phyloP scores from a whole-genome alignment of 2,329 filamentous ascomycete species.

The Fusarium coffeatum region DNA sequence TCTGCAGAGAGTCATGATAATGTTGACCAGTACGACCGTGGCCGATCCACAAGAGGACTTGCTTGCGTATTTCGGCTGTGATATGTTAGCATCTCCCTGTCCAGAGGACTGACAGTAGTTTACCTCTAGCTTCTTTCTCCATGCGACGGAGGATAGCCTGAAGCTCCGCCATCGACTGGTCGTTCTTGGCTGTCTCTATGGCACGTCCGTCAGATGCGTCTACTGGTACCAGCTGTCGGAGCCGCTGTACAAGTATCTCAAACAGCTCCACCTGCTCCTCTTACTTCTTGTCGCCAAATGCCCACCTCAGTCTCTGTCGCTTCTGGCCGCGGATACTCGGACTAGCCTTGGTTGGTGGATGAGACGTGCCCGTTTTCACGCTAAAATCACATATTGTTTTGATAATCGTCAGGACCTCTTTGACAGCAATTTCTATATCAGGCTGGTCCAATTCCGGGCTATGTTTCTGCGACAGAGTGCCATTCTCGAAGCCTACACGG shows the following conservation, averaged over 20 bases:
- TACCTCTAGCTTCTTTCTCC: no score
- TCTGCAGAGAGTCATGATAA: no score
- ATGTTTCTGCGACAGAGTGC: background rate
- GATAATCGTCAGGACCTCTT: background rate
- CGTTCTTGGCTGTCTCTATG: background rate
- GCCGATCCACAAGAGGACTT: no score
- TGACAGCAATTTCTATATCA: background rate
- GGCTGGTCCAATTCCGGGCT: background rate
- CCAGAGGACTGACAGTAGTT: no score
- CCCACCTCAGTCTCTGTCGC: background rate
- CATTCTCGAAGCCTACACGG: conserved; percentile 32
- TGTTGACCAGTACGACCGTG: no score
- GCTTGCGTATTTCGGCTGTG: no score
- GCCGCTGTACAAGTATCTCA: background rate
- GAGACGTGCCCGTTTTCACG: background rate
- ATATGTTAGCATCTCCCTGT: no score
- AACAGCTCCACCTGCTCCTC: background rate
- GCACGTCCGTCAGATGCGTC: background rate
- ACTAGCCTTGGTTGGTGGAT: no score
- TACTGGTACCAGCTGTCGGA: background rate
- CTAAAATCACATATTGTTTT: background rate
- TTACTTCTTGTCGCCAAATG: background rate
- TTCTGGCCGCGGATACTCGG: background rate
- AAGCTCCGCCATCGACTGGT: no score
- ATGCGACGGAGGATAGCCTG: no score